phyloP scores from a whole-genome alignment of 2,329 filamentous ascomycete genomes.

The Aureobasidium sp. region DNA sequence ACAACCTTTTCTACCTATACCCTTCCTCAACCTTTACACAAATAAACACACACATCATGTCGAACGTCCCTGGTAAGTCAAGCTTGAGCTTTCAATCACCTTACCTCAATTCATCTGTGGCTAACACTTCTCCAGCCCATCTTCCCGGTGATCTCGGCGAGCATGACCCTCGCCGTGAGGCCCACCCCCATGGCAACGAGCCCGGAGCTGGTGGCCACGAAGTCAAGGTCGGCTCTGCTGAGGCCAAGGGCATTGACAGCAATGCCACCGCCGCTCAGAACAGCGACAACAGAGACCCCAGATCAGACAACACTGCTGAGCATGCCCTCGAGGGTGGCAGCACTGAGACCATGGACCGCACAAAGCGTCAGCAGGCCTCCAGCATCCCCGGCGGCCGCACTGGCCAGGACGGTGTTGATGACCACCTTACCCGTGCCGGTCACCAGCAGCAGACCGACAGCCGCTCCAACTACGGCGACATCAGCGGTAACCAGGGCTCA shows the following conservation, averaged over 20 bases:
- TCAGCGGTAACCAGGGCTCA: background rate
- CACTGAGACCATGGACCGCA: constrained; percentile 7
- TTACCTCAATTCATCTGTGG: background rate
- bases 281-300: background rate
- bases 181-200: constrained; percentile 9
- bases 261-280: background rate
- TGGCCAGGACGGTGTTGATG: background rate
- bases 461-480: background rate
- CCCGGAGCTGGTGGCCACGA: constrained; percentile 11
- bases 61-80: constrained; percentile 9
- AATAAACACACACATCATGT: constrained; percentile 1
- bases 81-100: background rate
- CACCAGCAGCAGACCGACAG: background rate
- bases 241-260: background rate
- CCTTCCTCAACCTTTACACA: background rate
- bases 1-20: background rate
- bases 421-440: background rate
- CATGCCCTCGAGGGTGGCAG: constrained; percentile 4
- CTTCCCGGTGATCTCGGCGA: constrained; percentile 14
- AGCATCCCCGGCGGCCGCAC: background rate
- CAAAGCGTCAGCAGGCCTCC: constrained; percentile 4
- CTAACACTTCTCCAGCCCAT: constrained; percentile 3
- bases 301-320: background rate
- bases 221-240: background rate
- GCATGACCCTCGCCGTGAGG: constrained; percentile 12